Percentiles rank a stretch among this genome's conserved stretches.
Conservation (phyloP, 2,329 filamentous ascomycete species). For the Geosmithia morbida region DNA sequence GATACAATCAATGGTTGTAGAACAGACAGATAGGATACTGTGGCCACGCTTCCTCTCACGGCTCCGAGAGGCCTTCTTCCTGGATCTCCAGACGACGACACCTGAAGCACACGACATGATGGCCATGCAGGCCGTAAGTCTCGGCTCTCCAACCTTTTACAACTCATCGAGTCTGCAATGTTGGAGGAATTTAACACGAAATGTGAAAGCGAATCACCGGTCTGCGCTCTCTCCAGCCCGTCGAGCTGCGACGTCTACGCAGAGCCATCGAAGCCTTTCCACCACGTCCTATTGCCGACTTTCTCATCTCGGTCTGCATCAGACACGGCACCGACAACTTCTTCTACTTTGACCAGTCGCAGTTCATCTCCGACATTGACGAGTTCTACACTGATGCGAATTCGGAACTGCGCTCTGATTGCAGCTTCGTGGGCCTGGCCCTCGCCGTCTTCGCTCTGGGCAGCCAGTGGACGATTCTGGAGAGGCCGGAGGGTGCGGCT, state of each 20-base stretch:
- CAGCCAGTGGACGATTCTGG: conserved; percentile 18
- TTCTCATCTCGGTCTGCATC: conserved; percentile 13
- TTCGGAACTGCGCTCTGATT: conserved; percentile 8
- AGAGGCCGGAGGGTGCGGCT: conserved; percentile 7
- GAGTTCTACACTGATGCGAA: conserved; percentile 10
- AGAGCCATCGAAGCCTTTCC: conserved; percentile 11
- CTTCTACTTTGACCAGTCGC: conserved; percentile 14
- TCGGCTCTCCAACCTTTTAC: not conserved
- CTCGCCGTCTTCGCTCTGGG: conserved; percentile 14
- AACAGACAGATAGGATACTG: conserved; percentile 9
- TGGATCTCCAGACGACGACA: conserved; percentile 7
- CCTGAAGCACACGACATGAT: conserved; percentile 8
- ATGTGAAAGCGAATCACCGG: conserved; percentile 5
- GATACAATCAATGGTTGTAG: conserved; percentile 1
- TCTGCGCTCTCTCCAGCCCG: conserved; percentile 3
- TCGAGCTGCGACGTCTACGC: conserved; percentile 8
- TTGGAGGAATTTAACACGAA: no score
- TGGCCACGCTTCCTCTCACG: conserved; percentile 13
- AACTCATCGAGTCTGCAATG: no score
- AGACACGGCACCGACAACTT: conserved; percentile 12
- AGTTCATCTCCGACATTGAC: conserved; percentile 10
- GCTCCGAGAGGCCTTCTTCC: conserved; percentile 12
- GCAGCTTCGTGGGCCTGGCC: conserved; percentile 11
- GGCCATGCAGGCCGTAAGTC: conserved; percentile 7
- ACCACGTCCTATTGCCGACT: conserved; percentile 11